phyloP scores from a whole-genome alignment of 345 rosid genomes.

The Odontarrhena argentea region DNA sequence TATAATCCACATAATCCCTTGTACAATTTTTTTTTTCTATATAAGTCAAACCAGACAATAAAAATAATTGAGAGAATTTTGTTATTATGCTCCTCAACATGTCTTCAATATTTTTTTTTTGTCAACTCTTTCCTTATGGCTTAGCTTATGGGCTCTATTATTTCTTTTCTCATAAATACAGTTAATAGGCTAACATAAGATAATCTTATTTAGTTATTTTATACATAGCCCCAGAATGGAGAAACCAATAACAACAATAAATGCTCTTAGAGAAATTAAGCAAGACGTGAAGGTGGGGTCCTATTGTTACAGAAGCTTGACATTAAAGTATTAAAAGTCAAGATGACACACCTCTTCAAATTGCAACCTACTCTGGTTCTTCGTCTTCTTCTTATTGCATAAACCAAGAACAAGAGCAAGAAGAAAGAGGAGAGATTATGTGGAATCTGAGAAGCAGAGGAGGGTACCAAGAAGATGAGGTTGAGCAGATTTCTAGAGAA shows the following conservation, averaged over 20 bases:
- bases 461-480: constrained; percentile 68
- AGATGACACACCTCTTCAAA: constrained; percentile 12
- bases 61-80: too few relatives aligned
- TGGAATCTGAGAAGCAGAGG: constrained; percentile 39
- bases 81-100: too few relatives aligned
- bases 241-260: neutral
- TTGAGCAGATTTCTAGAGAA: constrained; percentile 76
- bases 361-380: constrained; percentile 8
- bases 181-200: too few relatives aligned
- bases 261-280: neutral
- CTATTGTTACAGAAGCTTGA: constrained; percentile 22
- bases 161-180: too few relatives aligned
- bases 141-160: too few relatives aligned
- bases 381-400: neutral
- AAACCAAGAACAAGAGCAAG: neutral
- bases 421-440: constrained; percentile 15
- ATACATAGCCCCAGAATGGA: neutral
- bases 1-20: too few relatives aligned
- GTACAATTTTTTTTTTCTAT: too few relatives aligned
- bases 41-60: too few relatives aligned
- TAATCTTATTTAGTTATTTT: neutral
- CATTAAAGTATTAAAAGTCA: constrained; percentile 32
- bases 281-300: constrained; percentile 34
- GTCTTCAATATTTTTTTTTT: too few relatives aligned
- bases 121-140: too few relatives aligned